These are phyloP conservation scores for Coemansia sp. DNA, from an alignment of 192 early-diverging fungal genomes.

Conservation along the genomic window DNA sequence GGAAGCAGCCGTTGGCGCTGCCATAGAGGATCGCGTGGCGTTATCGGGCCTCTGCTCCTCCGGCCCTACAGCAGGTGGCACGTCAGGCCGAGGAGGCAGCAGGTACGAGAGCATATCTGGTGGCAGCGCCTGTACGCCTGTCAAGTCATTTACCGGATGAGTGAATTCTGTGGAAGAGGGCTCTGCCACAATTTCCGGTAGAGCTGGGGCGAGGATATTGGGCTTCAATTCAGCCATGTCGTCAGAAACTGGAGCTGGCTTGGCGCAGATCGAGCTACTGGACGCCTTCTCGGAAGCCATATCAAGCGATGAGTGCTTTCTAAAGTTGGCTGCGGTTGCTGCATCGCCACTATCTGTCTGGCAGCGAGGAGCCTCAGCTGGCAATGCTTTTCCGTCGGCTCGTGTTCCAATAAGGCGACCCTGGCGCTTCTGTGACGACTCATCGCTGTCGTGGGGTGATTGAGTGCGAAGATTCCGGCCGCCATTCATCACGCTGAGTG, in stretches of 20 bases:
- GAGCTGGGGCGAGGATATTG: not conserved
- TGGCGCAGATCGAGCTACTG: not conserved
- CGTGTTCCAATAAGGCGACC: not conserved
- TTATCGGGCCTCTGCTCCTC: not conserved
- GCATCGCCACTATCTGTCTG: not conserved
- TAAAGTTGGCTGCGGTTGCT: not conserved
- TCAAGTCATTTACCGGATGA: not conserved
- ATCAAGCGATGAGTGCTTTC: not conserved
- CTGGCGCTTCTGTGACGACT: not conserved
- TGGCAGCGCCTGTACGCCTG: constrained; percentile 3
- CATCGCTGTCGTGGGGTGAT: constrained; percentile 30
- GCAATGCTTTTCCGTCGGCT: not conserved
- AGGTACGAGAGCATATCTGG: not conserved
- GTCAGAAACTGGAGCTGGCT: not conserved
- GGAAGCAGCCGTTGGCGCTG: not conserved
- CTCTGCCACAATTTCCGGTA: not conserved
- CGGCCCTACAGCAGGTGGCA: not conserved
- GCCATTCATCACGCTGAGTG: constrained; percentile 40
- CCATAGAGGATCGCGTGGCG: not conserved
- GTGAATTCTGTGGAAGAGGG: not conserved
- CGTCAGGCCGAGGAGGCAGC: not conserved
- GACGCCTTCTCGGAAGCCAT: not conserved
- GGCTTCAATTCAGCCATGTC: not conserved
- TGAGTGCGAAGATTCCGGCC: constrained; percentile 7
- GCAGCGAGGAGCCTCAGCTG: not conserved